phyloP scores from a whole-genome alignment of 495 filamentous ascomycete genomes.

The Xylaria acuta region DNA sequence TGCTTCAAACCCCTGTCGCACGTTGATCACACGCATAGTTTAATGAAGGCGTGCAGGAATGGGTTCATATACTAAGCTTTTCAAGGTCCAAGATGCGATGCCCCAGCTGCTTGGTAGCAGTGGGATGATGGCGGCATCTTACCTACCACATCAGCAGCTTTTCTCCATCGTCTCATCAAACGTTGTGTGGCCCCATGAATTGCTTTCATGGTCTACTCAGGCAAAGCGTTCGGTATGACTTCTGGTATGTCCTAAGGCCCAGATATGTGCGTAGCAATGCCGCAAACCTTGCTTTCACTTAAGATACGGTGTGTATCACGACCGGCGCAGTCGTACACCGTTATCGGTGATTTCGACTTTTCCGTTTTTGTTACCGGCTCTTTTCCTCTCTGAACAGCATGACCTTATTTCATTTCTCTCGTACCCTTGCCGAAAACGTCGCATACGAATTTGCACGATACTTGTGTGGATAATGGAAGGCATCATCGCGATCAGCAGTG shows the following conservation, averaged over 20 bases:
- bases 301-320: not conserved
- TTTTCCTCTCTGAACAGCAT: not conserved
- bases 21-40: not conserved
- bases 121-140: not conserved
- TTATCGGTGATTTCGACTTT: not conserved
- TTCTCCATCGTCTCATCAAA: not conserved
- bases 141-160: not conserved
- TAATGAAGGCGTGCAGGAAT: not conserved
- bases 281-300: not conserved
- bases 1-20: not conserved
- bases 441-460: not conserved
- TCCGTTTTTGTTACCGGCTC: not conserved
- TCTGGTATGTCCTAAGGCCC: not conserved
- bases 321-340: not conserved
- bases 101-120: not conserved
- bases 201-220: not conserved
- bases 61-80: not conserved
- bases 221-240: not conserved
- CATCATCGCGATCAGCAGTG: not conserved
- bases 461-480: not conserved
- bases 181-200: not conserved
- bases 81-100: not conserved
- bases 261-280: not conserved
- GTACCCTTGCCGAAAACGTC: not conserved
- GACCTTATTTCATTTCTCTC: not conserved